phyloP scores from a whole-genome alignment of 306 rosid species.

The Pueraria montana region DNA sequence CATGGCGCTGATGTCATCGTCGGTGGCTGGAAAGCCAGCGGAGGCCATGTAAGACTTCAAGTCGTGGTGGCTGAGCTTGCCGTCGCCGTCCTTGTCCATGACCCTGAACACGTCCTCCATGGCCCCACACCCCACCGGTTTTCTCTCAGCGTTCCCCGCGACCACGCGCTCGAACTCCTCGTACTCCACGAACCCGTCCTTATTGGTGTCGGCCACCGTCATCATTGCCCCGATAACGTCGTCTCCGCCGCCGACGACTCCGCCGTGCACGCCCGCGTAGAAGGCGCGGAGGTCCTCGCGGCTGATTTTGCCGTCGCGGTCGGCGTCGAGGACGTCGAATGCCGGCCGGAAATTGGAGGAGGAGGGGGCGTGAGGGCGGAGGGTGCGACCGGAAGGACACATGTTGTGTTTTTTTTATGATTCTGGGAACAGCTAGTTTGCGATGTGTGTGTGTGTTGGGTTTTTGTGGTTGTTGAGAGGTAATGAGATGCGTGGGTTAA shows the following conservation, averaged over 20 bases:
- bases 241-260: conserved; percentile 56
- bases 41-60: conserved; percentile 72
- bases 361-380: neutral
- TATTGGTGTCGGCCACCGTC: conserved; percentile 78
- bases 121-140: conserved; percentile 50
- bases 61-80: conserved; percentile 75
- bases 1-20: conserved; percentile 82
- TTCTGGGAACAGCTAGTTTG: neutral
- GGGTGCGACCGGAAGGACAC: conserved; percentile 68
- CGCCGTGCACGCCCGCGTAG: conserved; percentile 50
- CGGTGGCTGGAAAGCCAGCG: conserved; percentile 69
- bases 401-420: conserved; percentile 39
- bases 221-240: conserved; percentile 75
- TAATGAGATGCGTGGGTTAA: neutral
- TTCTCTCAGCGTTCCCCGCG: conserved; percentile 38
- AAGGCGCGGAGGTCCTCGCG: conserved; percentile 78
- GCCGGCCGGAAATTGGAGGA: conserved; percentile 66
- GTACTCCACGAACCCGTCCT: conserved; percentile 85
- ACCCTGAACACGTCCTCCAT: conserved; percentile 87
- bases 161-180: conserved; percentile 90
- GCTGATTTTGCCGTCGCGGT: conserved; percentile 86
- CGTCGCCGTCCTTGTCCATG: conserved; percentile 96
- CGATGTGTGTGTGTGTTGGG: neutral
- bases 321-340: conserved; percentile 80
- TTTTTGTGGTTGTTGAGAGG: neutral